Evolutionary conservation across 495 filamentous ascomycete species (phyloP), one percentile per base, ranked within the genome.

Genomic region (Annulohypoxylon maeteangense): DNA sequence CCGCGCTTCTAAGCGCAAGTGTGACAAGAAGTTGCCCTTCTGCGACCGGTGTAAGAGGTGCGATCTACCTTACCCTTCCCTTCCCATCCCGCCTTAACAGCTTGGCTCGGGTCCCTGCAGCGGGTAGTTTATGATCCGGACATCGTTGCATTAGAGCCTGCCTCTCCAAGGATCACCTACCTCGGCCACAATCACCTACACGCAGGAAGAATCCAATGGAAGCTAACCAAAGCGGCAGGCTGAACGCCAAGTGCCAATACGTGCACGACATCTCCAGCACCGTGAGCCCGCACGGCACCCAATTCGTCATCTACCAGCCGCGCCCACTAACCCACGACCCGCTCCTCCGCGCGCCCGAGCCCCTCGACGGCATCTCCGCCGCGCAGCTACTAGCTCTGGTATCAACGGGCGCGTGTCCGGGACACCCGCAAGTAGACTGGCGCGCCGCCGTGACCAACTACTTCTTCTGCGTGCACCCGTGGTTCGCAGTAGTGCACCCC

Each of bases 11-110:
- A 79, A 79, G 29, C 72, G 75, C 36, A 79, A 79, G 59, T 79
- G 77, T 36, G 77, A 79, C 50, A 79, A 79, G 68, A 77, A 75
- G 54, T 54, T 79, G 62, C 77, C 77, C 1, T 72, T 55, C 45
- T 79, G 77, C 56, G 71, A 75, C 10, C 63, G 77, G 45, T 79
- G 77, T 63, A 74, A 67, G 53, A 75, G 76, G 76, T 78, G 73
- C 25, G 36, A 38, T 40, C 32, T 45, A 27, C 20, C 20, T 12
- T 36, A 29, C 42, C 4, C 25, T 10, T 36, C 34, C 34, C 34
- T 3, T 36, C 11, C 34, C 34, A 7, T 36, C 11, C 11, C 14
- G 10, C 4, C 36, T 36, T 5, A 20, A 23, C 7, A 55, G 12
- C 8, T 23, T 7, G 6, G 5, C 4, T 20, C 25, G 14, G 50